Evolutionary conservation across 2,329 filamentous ascomycete genomes (phyloP), one percentile per base, ranked within the genome.

Genomic region (Xylariaceae sp.): DNA sequence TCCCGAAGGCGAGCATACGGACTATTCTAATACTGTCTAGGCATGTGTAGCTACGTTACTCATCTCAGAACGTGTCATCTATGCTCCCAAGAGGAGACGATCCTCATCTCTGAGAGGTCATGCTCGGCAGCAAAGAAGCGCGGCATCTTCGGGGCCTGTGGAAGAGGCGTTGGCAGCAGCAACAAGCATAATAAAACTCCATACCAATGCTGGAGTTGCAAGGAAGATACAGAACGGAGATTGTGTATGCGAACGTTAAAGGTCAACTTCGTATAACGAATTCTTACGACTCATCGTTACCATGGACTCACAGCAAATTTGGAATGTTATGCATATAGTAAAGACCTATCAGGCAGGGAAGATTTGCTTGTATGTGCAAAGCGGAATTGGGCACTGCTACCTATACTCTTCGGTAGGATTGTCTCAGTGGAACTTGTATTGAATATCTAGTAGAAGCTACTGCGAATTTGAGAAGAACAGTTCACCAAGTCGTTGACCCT

Each of bases 121-220:
- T 76, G 74, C 58, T 50, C 64, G 2, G 55, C 44, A 1, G 72
- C 72, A 3, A 64, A 62, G 20, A 61, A 47, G 18, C 69, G 62
- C 45, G 68, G 72, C 40, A 61, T 70, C 20, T 76, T 76, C 53
- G 73, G 73, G 26, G 71, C 69, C 50, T 76, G 73, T 44, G 69
- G 70, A n/a, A 64, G 58, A 9, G 72, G 70, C 0, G 59, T 71
- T 4, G 59, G 58, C 27, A 71, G 55, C 39, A 65, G 49, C 11
- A 50, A 49, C 32, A 58, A 66, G 53, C 62, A 61, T 13, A 71
- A 63, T 53, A 63, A 60, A 10, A 71, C 67, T 5, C 58, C 58
- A n/a, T 66, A 70, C 27, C 64, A 67, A 40, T 76, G 73, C 53
- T 75, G 73, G 72, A 57, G 64, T n/a, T 77, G 73, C 59, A 72